Evolutionary conservation across 768 basidiomycete genomes (phyloP), one percentile per base, ranked within the genome.

Genomic region (Tremella mesenterica): DNA sequence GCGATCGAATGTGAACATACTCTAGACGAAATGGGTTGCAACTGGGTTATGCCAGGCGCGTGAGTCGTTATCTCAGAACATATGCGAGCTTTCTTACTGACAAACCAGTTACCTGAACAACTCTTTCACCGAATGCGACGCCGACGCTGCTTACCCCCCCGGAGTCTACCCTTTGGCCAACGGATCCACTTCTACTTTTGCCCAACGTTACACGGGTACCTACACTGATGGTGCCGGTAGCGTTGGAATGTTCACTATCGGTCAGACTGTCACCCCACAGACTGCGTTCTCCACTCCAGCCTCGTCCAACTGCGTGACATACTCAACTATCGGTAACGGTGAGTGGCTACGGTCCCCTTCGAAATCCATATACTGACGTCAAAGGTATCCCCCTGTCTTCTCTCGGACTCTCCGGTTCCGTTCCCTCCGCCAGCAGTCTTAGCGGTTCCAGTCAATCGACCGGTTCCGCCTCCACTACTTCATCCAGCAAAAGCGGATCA

Each of bases 81-180:
- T 20, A 6, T 7, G 14, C 27, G 21, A 18, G 27, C 7, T 53
- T 21, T 20, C 20, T 4, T 16, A 49, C 46, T 52, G 9, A 60
- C 31, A 26, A 30, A 25, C 25, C 50, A 64, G 61, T 61, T 73
- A 73, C 68, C 64, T 66, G 58, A 53, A 66, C 59, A 69, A 68
- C 64, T 63, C 68, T 3, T 79, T 79, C 69, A 78, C 78, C 53
- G 58, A 60, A n/a, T 79, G 78, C 67, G 60, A 75, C 14, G 77
- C 68, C 45, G 76, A 77, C 54, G 56, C 74, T 44, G 74, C 73
- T 53, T 74, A 72, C 59, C 73, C 75, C 23, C 75, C 75, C 33
- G 75, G 75, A 36, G 53, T 77, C 54, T 78, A 77, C 67, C 72
- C 70, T 34, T 43, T 49, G 30, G 33, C 67, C 50, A 64, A 68